Conservation (phyloP, 768 basidiomycete genomes). For the Imleria badia region DNA sequence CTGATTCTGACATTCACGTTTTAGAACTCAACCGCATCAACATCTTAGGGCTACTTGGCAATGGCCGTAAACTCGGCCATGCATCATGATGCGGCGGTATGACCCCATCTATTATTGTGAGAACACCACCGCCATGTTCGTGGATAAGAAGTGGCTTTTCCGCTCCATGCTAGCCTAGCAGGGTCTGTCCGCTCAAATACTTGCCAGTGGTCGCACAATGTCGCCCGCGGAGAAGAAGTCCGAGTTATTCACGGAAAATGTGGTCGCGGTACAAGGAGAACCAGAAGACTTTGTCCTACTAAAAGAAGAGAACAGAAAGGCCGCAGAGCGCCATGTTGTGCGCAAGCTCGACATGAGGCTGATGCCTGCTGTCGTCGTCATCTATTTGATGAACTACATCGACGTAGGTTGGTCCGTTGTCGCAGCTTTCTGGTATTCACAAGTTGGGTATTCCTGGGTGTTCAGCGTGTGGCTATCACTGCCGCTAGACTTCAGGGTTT, state of each 20-base stretch:
- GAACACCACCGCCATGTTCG: not conserved
- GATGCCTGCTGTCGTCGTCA: slow-evolving; percentile 27
- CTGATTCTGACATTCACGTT: too few relatives aligned
- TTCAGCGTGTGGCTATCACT: slow-evolving; percentile 38
- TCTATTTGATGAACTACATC: slow-evolving; percentile 29
- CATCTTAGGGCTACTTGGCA: too few relatives aligned
- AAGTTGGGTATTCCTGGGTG: not conserved
- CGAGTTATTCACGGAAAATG: slow-evolving; percentile 6
- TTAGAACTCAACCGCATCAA: too few relatives aligned
- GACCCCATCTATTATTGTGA: not conserved
- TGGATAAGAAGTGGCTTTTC: not conserved
- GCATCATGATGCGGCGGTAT: not conserved
- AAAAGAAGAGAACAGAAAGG: slow-evolving; percentile 8
- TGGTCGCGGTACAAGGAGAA: not conserved
- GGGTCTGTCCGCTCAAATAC: too few relatives aligned
- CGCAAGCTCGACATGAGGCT: slow-evolving; percentile 30
- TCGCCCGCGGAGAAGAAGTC: slow-evolving; percentile 8
- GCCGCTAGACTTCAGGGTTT: slow-evolving; percentile 41
- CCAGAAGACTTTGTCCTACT: slow-evolving; percentile 13
- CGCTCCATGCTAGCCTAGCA: not conserved
- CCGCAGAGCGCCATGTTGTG: slow-evolving; percentile 25
- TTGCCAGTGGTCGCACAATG: slow-evolving; percentile 1
- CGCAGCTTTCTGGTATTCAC: not conserved
- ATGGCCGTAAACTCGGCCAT: too few relatives aligned
- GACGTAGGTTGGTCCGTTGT: slow-evolving; percentile 12